A percentile compares a stretch with the other conserved stretches of the same genome.
Evolutionary conservation across 768 basidiomycete genomes (phyloP).

Genomic region (Xanthoconium stramineum): DNA sequence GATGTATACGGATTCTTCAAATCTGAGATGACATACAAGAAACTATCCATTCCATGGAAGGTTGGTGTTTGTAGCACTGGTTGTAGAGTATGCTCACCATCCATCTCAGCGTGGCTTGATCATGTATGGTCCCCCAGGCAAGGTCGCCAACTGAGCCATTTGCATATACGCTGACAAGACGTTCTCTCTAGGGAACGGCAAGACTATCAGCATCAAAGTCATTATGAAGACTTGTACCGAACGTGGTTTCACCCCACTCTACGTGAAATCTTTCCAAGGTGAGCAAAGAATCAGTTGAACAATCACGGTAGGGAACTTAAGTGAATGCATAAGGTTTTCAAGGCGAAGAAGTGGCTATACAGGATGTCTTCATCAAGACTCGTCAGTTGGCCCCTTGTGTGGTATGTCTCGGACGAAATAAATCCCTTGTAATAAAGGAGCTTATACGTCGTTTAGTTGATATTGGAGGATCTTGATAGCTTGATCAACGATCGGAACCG

Average conservation of each 20-base stretch:
- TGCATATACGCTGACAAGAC: background rate
- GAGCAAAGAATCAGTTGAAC: slow-evolving; percentile 16
- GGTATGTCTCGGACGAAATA: slow-evolving; percentile 44
- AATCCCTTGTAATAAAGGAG: background rate
- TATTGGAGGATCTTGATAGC: slow-evolving; percentile 71
- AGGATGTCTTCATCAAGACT: slow-evolving; percentile 68
- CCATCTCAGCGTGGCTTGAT: slow-evolving; percentile 68
- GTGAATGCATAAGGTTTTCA: slow-evolving; percentile 39
- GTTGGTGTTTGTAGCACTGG: slow-evolving; percentile 29
- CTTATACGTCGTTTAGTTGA: slow-evolving; percentile 16
- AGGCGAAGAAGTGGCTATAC: slow-evolving; percentile 69
- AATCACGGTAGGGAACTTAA: slow-evolving; percentile 6
- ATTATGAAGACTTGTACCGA: slow-evolving; percentile 74
- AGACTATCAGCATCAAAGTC: slow-evolving; percentile 78
- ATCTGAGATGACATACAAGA: slow-evolving; percentile 70
- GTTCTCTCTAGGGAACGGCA: slow-evolving; percentile 66
- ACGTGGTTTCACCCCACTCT: slow-evolving; percentile 63
- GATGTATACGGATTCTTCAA: slow-evolving; percentile 79
- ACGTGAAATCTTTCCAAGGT: slow-evolving; percentile 81
- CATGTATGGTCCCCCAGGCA: slow-evolving; percentile 78
- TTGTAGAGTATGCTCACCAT: background rate
- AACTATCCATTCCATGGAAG: slow-evolving; percentile 82
- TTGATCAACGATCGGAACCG: slow-evolving; percentile 75
- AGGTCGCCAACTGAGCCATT: slow-evolving; percentile 4
- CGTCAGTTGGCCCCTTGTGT: slow-evolving; percentile 67